Evolutionary conservation across 805 yeast species (phyloP).

Genomic region (Yarrowia osloensis): DNA sequence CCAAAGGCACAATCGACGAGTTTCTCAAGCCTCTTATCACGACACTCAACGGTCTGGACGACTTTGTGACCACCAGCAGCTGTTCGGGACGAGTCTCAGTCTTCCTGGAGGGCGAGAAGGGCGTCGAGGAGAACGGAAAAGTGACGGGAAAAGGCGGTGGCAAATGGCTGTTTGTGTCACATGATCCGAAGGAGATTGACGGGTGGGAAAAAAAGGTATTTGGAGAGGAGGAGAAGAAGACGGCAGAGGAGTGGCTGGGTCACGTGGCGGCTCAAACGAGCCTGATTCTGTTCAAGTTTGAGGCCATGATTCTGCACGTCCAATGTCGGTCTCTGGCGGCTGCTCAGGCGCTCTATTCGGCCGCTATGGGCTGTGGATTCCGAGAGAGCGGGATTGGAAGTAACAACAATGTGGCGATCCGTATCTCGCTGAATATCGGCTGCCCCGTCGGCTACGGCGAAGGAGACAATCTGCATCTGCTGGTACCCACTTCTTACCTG

Average conservation of each 20-base stretch:
- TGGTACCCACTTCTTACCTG: slow-evolving; percentile 59
- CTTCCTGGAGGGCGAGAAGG: slow-evolving; percentile 71
- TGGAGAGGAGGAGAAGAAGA: neutral
- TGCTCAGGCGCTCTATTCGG: slow-evolving; percentile 64
- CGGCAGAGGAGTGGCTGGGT: neutral
- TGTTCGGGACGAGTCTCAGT: slow-evolving; percentile 88
- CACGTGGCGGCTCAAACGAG: slow-evolving; percentile 51
- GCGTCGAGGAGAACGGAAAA: slow-evolving; percentile 40
- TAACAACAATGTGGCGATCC: slow-evolving; percentile 72
- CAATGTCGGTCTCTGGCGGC: slow-evolving; percentile 63
- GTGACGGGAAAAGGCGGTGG: slow-evolving; percentile 90
- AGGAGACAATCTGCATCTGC: slow-evolving; percentile 36
- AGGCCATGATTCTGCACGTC: slow-evolving; percentile 82
- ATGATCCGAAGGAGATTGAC: slow-evolving; percentile 52
- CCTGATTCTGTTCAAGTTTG: slow-evolving; percentile 72
- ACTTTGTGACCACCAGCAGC: slow-evolving; percentile 83
- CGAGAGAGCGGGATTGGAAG: slow-evolving; percentile 85
- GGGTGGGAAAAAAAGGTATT: slow-evolving; percentile 36
- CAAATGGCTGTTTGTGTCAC: slow-evolving; percentile 78
- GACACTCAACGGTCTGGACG: slow-evolving; percentile 59
- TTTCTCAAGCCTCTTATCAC: slow-evolving; percentile 71
- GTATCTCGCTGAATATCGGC: slow-evolving; percentile 74
- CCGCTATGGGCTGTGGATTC: slow-evolving; percentile 83
- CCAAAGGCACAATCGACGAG: slow-evolving; percentile 83
- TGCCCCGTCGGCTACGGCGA: slow-evolving; percentile 65